A percentile compares a stretch with the other conserved stretches of the same genome.
phyloP scores from a whole-genome alignment of 2,329 filamentous ascomycete species.

The Fusarium sororula region DNA sequence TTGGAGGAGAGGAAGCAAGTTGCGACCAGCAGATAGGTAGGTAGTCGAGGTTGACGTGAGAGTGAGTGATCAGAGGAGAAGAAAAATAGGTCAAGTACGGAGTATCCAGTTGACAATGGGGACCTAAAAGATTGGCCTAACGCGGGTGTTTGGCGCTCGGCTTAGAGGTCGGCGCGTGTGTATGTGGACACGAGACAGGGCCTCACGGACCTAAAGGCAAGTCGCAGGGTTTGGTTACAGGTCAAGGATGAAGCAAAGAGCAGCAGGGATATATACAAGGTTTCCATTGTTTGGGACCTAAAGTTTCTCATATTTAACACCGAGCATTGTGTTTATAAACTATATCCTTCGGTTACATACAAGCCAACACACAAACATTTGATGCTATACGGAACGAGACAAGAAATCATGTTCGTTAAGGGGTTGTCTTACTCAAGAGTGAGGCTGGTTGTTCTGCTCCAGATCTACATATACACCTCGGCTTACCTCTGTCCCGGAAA shows the following conservation, averaged over 20 bases:
- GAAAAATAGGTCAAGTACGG: neutral
- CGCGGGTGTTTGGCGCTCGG: conserved; percentile 37
- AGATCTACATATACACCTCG: neutral
- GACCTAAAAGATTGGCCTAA: conserved; percentile 31
- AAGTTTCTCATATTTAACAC: conserved; percentile 6
- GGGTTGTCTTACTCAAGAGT: neutral
- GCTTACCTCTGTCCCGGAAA: neutral
- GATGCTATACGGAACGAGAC: neutral
- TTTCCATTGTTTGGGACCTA: conserved; percentile 6
- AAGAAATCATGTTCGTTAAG: neutral
- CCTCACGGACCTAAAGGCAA: conserved; percentile 7
- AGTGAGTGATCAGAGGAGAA: neutral
- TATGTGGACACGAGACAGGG: conserved; percentile 37
- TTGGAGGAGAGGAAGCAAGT: conserved; percentile 31
- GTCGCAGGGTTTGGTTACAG: conserved; percentile 36
- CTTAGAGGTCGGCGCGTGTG: conserved; percentile 28
- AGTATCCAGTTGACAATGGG: conserved; percentile 12
- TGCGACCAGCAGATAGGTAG: conserved; percentile 5
- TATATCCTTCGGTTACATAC: neutral
- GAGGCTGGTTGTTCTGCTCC: neutral
- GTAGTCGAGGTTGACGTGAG: neutral
- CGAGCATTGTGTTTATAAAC: conserved; percentile 3
- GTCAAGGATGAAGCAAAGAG: conserved; percentile 32
- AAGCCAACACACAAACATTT: neutral
- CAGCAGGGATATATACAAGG: conserved; percentile 9